Percentiles rank a stretch among this genome's conserved stretches.
Evolutionary conservation across 192 early-diverging fungal species (phyloP).

Genomic region (Gonapodya prolifera): DNA sequence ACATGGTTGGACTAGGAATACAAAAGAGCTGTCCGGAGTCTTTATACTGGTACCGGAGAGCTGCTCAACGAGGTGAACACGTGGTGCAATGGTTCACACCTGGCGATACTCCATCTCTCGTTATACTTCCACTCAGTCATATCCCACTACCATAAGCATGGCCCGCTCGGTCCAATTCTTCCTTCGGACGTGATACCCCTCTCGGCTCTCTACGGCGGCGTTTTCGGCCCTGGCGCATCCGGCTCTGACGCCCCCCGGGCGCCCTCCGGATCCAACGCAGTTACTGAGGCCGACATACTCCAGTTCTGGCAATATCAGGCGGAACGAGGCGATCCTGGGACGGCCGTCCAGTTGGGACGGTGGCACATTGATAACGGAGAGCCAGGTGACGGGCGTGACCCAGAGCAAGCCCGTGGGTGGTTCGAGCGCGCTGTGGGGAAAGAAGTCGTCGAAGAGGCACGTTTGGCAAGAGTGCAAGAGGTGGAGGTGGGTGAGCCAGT

Average conservation of each 20-base stretch:
- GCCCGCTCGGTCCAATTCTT: conserved; percentile 65
- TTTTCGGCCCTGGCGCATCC: conserved; percentile 73
- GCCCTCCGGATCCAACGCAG: conserved; percentile 8
- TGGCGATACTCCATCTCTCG: conserved; percentile 3
- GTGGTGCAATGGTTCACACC: neutral
- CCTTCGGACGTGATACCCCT: conserved; percentile 55
- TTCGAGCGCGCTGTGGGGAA: conserved; percentile 3
- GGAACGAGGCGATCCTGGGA: conserved; percentile 32
- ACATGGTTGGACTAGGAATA: conserved; percentile 67
- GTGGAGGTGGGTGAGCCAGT: conserved; percentile 9
- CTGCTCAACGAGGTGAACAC: conserved; percentile 68
- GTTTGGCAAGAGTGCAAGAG: conserved; percentile 45
- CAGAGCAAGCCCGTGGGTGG: neutral
- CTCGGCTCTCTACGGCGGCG: conserved; percentile 64
- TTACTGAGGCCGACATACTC: conserved; percentile 53
- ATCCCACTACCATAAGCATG: conserved; percentile 51
- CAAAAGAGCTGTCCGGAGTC: conserved; percentile 66
- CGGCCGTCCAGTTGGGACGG: neutral
- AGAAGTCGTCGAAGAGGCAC: conserved; percentile 15
- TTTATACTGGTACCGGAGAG: conserved; percentile 60
- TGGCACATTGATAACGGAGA: conserved; percentile 4
- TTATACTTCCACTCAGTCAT: conserved; percentile 33
- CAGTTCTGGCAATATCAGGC: conserved; percentile 61
- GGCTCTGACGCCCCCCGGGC: conserved; percentile 17
- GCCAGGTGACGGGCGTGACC: neutral